Percentiles rank a stretch among this genome's conserved stretches.
Evolutionary conservation across 2,329 filamentous ascomycete species (phyloP).

Genomic region (Penicillium crustosum): DNA sequence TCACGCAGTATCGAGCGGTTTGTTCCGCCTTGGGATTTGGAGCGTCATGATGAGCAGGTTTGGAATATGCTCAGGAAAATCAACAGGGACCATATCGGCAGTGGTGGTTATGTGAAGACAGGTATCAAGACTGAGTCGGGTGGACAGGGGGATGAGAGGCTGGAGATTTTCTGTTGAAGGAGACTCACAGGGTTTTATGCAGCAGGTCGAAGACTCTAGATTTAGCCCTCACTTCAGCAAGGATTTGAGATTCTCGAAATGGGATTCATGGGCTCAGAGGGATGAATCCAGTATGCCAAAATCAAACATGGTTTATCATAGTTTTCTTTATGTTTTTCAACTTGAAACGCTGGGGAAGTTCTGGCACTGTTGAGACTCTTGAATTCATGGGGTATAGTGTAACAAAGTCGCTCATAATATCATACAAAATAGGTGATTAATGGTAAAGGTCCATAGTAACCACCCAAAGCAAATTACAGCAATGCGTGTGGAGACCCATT

Average conservation of each 20-base stretch:
- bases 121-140: background rate
- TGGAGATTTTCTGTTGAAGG: background rate
- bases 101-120: background rate
- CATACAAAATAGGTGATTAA: constrained; percentile 6
- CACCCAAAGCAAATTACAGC: background rate
- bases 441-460: background rate
- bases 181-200: too few species aligned
- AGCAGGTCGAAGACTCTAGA: background rate
- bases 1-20: background rate
- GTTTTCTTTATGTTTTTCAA: background rate
- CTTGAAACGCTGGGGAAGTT: background rate
- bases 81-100: background rate
- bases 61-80: background rate
- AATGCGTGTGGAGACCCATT: background rate
- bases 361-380: constrained; percentile 1
- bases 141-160: background rate
- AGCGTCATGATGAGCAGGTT: background rate
- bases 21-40: constrained; percentile 4
- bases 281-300: too few species aligned
- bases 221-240: background rate
- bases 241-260: too few species aligned
- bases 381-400: constrained; percentile 9
- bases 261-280: too few species aligned
- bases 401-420: constrained; percentile 9
- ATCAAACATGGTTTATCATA: background rate